Base-by-base conservation (phyloP, 148 eudicot species). In the Agrostemma githago region DNA sequence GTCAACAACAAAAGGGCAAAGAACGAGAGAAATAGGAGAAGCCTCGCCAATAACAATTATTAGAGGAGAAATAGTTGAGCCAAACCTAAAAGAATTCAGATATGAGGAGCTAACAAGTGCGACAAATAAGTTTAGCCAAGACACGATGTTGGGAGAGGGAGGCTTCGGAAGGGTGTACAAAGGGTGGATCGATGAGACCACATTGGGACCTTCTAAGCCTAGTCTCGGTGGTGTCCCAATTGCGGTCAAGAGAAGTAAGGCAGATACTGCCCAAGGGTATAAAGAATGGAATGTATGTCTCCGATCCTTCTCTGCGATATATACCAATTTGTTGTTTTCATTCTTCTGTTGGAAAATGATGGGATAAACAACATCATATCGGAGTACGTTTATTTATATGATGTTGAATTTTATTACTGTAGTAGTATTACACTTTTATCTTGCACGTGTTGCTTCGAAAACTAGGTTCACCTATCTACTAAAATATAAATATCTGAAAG, bases 131-230 rank as follows among this genome's bases (percentile, higher is more conserved):
- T 92, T 92, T 58, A 73, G 73, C 38, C 86, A 90, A 9, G 94
- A 85, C 59, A 68, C 88, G 0, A 51, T 88, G 73, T 63, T 92
- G 54, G 97, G 97, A 2, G 95, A 87, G 48, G 95, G 97, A 57
- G 97, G 97, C 1, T 92, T 92, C 12, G 97, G 97, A 2, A 84
- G 72, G 48, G 97, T 92, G n/a, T 89, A 84, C 72, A 92, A 85
- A 73, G 97, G 97, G 3, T 92, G 95, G 93, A 67, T 92, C 4
- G 88, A 89, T 57, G 79, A 72, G 26, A 79, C 72, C 6, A 90
- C 97, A 17, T 80, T 79, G 43, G 88, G 87, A 6, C 92, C 97
- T 38, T 84, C 92, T 4, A 92, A 79, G 77, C 57, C 61, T 8
- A 88, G 89, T 4, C 73, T 79, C 39, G 96, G 95, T 42, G 81